A percentile compares a stretch with the other conserved stretches of the same genome.
Conservation (phyloP, 129 eudicot genomes). For the Solidago caesia region DNA sequence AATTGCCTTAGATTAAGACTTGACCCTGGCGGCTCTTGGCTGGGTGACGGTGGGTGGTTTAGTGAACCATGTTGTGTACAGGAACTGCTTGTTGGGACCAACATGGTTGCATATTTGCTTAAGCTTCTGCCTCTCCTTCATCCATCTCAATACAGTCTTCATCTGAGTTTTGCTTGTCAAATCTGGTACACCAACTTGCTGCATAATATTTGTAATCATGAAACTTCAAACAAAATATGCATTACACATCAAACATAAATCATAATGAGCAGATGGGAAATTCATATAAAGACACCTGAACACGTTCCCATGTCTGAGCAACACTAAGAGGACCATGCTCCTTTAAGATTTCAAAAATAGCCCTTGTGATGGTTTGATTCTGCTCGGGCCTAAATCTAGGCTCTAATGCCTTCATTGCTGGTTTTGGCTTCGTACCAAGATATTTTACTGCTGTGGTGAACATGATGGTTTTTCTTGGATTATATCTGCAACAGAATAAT, state of each 20-base stretch:
- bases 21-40: slow-evolving; percentile 33
- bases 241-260: background rate
- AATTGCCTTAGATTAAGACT: slow-evolving; percentile 39
- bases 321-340: slow-evolving; percentile 92
- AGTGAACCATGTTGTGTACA: slow-evolving; percentile 93
- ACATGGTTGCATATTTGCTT: slow-evolving; percentile 86
- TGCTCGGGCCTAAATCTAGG: slow-evolving; percentile 86
- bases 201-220: slow-evolving; percentile 15
- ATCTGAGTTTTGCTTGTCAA: slow-evolving; percentile 82
- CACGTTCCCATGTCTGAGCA: slow-evolving; percentile 85
- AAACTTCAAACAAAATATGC: background rate
- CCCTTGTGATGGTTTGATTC: slow-evolving; percentile 56
- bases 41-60: slow-evolving; percentile 49
- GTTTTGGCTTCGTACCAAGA: slow-evolving; percentile 74
- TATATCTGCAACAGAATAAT: slow-evolving; percentile 7
- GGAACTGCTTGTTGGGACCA: slow-evolving; percentile 81
- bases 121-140: slow-evolving; percentile 94
- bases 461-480: slow-evolving; percentile 40
- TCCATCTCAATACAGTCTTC: slow-evolving; percentile 91
- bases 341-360: slow-evolving; percentile 36
- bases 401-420: slow-evolving; percentile 86
- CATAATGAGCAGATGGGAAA: background rate
- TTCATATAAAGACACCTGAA: slow-evolving; percentile 48
- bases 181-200: slow-evolving; percentile 85
- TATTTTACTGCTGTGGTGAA: slow-evolving; percentile 67